Conservation (phyloP, 2,329 filamentous ascomycete genomes). For the Coccinonectria pachysandricola region DNA sequence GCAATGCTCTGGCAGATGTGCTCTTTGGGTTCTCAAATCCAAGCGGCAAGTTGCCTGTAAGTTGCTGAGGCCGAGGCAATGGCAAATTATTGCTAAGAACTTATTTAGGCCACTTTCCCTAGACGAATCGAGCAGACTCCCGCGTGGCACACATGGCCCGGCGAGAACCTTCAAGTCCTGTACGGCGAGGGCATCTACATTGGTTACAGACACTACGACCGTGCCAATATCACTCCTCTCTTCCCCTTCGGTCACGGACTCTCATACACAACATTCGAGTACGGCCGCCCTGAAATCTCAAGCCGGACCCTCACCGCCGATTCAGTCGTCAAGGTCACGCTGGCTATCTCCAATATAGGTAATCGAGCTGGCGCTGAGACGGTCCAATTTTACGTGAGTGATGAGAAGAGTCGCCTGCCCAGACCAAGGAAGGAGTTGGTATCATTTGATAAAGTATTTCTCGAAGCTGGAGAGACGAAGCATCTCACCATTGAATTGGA, state of each 20-base stretch:
- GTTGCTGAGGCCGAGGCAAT: not conserved
- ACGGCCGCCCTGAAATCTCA: conserved; percentile 45
- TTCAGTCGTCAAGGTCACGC: conserved; percentile 32
- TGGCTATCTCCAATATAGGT: conserved; percentile 47
- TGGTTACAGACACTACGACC: conserved; percentile 65
- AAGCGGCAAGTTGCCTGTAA: conserved; percentile 57
- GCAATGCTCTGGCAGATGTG: conserved; percentile 56
- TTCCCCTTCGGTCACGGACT: conserved; percentile 68
- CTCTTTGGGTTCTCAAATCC: conserved; percentile 59
- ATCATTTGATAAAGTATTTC: conserved; percentile 54
- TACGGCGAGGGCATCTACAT: conserved; percentile 67
- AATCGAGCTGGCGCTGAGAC: conserved; percentile 47
- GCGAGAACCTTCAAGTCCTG: conserved; percentile 55
- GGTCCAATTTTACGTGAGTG: conserved; percentile 59
- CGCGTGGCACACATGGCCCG: conserved; percentile 62
- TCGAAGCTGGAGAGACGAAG: conserved; percentile 46
- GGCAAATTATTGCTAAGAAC: not conserved
- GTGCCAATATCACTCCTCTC: conserved; percentile 44
- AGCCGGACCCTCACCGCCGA: conserved; percentile 28
- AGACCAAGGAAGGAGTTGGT: conserved; percentile 61
- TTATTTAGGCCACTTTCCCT: conserved; percentile 51
- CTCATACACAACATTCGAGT: conserved; percentile 60
- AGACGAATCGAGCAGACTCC: conserved; percentile 53
- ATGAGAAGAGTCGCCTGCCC: conserved; percentile 50
- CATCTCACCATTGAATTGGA: conserved; percentile 36